Evolutionary conservation across 345 rosid species (phyloP), one percentile per base, ranked within the genome.

Genomic region (Luvunga scandens): DNA sequence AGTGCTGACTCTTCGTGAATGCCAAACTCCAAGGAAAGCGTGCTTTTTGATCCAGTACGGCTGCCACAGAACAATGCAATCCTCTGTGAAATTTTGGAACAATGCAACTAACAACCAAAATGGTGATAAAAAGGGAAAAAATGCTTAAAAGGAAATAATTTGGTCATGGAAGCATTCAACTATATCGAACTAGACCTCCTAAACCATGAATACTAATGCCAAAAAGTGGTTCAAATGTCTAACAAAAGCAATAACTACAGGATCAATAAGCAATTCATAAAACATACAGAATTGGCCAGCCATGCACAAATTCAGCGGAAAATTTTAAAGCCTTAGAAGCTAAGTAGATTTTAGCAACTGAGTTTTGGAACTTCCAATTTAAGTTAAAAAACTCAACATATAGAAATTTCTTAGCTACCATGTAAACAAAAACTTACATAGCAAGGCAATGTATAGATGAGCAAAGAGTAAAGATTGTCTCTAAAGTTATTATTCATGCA

Each of bases 31-130:
- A 6, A 90, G 75, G 79, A 94, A 94, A 2, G 87, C 73, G 28
- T 90, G 92, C 81, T 91, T 92, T 69, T 86, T 79, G 53, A 91
- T 91, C 98, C 97, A 94, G 56, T 86, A 71, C 67, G 86, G 79
- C 98, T 94, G 89, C 66, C 76, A 77, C 16, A 69, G 12, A 56
- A 39, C 19, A 19, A 38, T 71, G 48, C 7, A 61, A 63, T 62
- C 45, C 1, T 25, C 18, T 9, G 34, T 55, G 21, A 28, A 42
- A 31, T 22, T 72, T 53, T 24, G 12, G 78, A 42, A 42, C n/a
- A 4, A 56, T 28, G 18, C 16, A 24, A 39, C 7, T 14, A 45
- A 45, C 50, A 13, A 16, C 2, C n/a, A 12, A 45, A 62, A 19
- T 6, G 48, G 4, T n/a, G 9, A 33, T 28, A 33, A 3, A 0